Base-by-base conservation (phyloP, 352 stramenopile genomes). In the Globisporangium perplexum region DNA sequence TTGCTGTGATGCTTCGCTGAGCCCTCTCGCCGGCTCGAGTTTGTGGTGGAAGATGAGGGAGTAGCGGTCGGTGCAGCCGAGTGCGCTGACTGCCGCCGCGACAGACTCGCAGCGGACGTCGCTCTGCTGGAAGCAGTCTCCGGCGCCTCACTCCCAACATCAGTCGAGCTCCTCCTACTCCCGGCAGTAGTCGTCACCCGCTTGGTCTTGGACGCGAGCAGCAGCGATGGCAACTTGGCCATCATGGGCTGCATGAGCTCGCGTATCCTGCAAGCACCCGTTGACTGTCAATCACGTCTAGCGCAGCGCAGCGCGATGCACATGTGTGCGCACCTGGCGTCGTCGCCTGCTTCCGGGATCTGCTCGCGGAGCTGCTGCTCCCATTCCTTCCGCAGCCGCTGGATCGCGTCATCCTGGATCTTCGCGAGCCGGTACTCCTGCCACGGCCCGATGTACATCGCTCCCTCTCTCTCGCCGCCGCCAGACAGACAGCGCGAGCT, bases 391-490 rank as follows among this genome's bases (percentile, higher is more conserved):
- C 69, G 74, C 22, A 92, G 69, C 36, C 72, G 67, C 65, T 90
- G 71, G 38, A 90, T 76, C 30, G 77, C 75, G 60, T 89, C 71
- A 35, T 90, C 76, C 65, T 93, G 80, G 65, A 93, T 80, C 69
- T 91, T 89, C 22, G 83, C 80, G 47, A 91, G 74, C 4, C 82
- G 77, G 62, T 90, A 93, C 65, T 93, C 80, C 57, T 93, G 83
- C 78, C 80, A 93, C 50, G 80, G 83, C 18, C 83, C 80, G 57
- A 93, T 90, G 62, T 90, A 91, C 78, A 91, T 93, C 22, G 26
- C 31, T 7, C 20, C 11, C 7, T 12, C 7, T 24, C 18, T 28
- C 26, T 41, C 18, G n/a, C n/a, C n/a, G n/a, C n/a, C n/a, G n/a
- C n/a, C n/a, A n/a, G n/a, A n/a, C n/a, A n/a, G n/a, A n/a, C n/a